These are phyloP conservation scores for Chytridium lagenaria DNA, from an alignment of 371 early-diverging fungal species.

Conservation along the genomic window DNA sequence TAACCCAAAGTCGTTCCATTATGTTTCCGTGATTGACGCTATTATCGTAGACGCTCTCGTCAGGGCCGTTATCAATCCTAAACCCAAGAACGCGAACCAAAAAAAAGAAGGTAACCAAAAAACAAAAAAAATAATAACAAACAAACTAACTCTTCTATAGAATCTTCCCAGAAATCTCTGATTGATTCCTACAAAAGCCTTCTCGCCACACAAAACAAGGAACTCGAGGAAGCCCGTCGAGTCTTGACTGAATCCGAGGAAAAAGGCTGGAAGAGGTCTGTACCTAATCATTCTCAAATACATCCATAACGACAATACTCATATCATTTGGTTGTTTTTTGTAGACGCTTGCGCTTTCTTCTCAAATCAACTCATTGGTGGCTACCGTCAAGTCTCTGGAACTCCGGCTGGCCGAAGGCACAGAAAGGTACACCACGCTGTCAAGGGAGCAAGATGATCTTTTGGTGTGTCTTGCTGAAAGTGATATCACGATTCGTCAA, in stretches of 20 bases:
- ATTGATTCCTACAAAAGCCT: slow-evolving; percentile 57
- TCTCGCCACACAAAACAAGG: slow-evolving; percentile 56
- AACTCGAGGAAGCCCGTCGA: slow-evolving; percentile 35
- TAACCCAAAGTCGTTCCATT: too few species aligned
- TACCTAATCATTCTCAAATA: background rate
- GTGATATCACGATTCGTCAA: slow-evolving; percentile 70
- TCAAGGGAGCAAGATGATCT: slow-evolving; percentile 92
- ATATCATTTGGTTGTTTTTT: too few species aligned
- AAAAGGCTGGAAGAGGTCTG: slow-evolving; percentile 1
- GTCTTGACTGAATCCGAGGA: slow-evolving; percentile 1
- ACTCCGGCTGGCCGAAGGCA: slow-evolving; percentile 15
- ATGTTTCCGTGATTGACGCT: too few species aligned
- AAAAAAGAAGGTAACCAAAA: slow-evolving; percentile 15
- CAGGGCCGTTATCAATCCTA: slow-evolving; percentile 33
- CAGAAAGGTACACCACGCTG: slow-evolving; percentile 49
- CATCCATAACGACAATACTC: background rate
- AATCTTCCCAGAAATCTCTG: slow-evolving; percentile 44
- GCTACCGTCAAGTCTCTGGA: slow-evolving; percentile 20
- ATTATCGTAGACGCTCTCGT: slow-evolving; percentile 32
- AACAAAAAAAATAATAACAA: background rate
- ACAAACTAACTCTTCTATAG: slow-evolving; percentile 21
- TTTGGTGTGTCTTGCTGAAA: slow-evolving; percentile 84
- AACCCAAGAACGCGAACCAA: slow-evolving; percentile 16
- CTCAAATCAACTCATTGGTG: slow-evolving; percentile 3
- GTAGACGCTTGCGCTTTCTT: background rate